Evolutionary conservation across 306 rosid species (phyloP).

Genomic region (Medicago arabica): DNA sequence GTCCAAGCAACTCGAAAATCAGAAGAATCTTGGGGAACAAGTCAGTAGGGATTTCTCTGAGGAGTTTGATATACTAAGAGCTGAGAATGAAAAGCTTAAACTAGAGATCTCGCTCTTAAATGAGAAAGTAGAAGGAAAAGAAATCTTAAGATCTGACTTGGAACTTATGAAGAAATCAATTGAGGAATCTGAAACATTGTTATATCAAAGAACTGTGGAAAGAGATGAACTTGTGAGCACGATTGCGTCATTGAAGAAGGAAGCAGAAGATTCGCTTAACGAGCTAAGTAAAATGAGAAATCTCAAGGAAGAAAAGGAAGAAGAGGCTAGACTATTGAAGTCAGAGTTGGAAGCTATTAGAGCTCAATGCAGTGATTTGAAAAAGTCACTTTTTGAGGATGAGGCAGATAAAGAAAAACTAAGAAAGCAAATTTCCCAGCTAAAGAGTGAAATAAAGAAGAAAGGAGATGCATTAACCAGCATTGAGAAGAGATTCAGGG

Average conservation of each 20-base stretch:
- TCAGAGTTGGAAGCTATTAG: slow-evolving; percentile 67
- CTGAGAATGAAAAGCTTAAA: slow-evolving; percentile 65
- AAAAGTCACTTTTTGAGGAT: slow-evolving; percentile 59
- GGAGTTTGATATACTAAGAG: slow-evolving; percentile 58
- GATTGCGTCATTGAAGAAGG: slow-evolving; percentile 63
- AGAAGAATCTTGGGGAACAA: slow-evolving; percentile 57
- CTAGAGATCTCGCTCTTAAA: slow-evolving; percentile 51
- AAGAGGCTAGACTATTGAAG: slow-evolving; percentile 48
- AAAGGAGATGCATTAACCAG: slow-evolving; percentile 61
- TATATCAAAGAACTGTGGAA: slow-evolving; percentile 57
- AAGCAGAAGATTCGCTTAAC: slow-evolving; percentile 55
- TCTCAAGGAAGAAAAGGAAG: slow-evolving; percentile 63
- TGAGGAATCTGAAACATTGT: slow-evolving; percentile 57
- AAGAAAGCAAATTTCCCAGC: slow-evolving; percentile 63
- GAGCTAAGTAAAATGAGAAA: slow-evolving; percentile 57
- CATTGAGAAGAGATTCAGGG: slow-evolving; percentile 68
- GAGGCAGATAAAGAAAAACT: slow-evolving; percentile 80
- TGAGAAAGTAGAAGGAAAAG: slow-evolving; percentile 58
- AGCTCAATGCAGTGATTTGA: slow-evolving; percentile 64
- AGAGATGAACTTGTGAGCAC: slow-evolving; percentile 63
- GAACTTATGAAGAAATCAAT: slow-evolving; percentile 61
- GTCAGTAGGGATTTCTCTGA: slow-evolving; percentile 55
- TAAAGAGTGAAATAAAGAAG: slow-evolving; percentile 71
- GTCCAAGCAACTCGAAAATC: slow-evolving; percentile 65
- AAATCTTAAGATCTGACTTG: slow-evolving; percentile 54